These are phyloP conservation scores for Talinum fruticosum DNA, from an alignment of 148 eudicot genomes.

Conservation along the genomic window DNA sequence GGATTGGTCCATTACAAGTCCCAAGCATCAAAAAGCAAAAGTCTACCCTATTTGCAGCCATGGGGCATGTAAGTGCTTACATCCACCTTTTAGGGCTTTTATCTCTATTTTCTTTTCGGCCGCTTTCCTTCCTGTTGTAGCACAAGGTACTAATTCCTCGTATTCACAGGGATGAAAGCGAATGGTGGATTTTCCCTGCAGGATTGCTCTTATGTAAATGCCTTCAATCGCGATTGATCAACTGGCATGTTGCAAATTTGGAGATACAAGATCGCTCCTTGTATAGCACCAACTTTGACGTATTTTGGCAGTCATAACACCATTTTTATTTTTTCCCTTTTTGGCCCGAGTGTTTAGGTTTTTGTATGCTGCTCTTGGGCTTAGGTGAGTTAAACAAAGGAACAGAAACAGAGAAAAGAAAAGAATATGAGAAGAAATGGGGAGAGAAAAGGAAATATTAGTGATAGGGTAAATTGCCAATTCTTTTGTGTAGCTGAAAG, in stretches of 20 bases:
- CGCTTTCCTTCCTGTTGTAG: background rate
- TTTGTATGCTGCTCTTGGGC: constrained; percentile 31
- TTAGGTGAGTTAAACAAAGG: constrained; percentile 25
- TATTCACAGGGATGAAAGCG: constrained; percentile 88
- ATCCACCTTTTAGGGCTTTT: background rate
- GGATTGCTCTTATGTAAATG: constrained; percentile 85
- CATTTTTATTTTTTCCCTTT: constrained; percentile 23
- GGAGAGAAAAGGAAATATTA: constrained; percentile 25
- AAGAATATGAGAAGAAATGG: constrained; percentile 1
- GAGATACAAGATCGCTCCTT: constrained; percentile 97
- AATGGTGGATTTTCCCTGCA: constrained; percentile 96
- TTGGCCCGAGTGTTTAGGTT: constrained; percentile 32
- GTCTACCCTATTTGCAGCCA: constrained; percentile 66
- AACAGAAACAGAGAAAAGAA: constrained; percentile 14
- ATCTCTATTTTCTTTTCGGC: background rate
- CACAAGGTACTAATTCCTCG: background rate
- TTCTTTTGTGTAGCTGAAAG: constrained; percentile 33
- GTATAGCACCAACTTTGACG: constrained; percentile 81
- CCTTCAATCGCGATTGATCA: constrained; percentile 77
- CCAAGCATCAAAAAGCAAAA: constrained; percentile 52
- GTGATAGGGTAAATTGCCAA: constrained; percentile 35
- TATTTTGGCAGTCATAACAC: constrained; percentile 87
- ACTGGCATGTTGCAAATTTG: constrained; percentile 96
- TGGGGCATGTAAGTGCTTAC: constrained; percentile 81
- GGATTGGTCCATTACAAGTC: constrained; percentile 66